phyloP scores from a whole-genome alignment of 2,329 filamentous ascomycete genomes.

The Hypoxylon rubiginosum region DNA sequence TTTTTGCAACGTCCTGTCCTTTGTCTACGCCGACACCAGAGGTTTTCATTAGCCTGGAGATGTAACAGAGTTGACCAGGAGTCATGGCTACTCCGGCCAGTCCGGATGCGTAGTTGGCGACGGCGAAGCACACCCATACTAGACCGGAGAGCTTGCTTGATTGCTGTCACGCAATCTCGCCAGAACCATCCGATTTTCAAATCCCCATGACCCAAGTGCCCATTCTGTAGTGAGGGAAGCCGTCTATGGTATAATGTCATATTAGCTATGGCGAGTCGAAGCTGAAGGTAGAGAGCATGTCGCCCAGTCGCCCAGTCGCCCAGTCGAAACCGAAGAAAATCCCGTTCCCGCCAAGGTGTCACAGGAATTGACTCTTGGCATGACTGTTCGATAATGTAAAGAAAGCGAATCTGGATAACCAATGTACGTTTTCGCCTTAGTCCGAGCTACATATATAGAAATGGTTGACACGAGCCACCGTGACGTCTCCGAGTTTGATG shows the following conservation, averaged over 20 bases:
- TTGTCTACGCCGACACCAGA: constrained; percentile 38
- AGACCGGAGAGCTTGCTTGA: constrained; percentile 10
- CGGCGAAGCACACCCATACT: constrained; percentile 10
- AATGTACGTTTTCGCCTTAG: constrained; percentile 18
- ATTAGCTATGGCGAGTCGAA: constrained; percentile 16
- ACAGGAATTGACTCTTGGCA: constrained; percentile 17
- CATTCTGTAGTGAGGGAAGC: constrained; percentile 9
- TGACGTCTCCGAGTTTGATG: constrained; percentile 4
- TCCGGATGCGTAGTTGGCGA: constrained; percentile 19
- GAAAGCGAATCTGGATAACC: constrained; percentile 7
- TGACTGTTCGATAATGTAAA: constrained; percentile 10
- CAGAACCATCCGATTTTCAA: constrained; percentile 9
- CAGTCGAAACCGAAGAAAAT: constrained; percentile 5
- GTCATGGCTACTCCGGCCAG: constrained; percentile 18
- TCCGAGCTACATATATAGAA: constrained; percentile 16
- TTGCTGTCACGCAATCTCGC: constrained; percentile 17
- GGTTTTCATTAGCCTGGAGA: constrained; percentile 28
- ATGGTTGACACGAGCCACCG: constrained; percentile 10
- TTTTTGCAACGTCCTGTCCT: constrained; percentile 36
- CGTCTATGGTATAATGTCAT: constrained; percentile 11
- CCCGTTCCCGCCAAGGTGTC: constrained; percentile 21
- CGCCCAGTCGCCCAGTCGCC: not conserved
- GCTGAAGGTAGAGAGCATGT: not conserved
- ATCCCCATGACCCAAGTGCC: constrained; percentile 16
- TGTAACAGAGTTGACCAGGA: constrained; percentile 13